phyloP scores from a whole-genome alignment of 306 rosid species.

The Cucurbita argyrosperma region DNA sequence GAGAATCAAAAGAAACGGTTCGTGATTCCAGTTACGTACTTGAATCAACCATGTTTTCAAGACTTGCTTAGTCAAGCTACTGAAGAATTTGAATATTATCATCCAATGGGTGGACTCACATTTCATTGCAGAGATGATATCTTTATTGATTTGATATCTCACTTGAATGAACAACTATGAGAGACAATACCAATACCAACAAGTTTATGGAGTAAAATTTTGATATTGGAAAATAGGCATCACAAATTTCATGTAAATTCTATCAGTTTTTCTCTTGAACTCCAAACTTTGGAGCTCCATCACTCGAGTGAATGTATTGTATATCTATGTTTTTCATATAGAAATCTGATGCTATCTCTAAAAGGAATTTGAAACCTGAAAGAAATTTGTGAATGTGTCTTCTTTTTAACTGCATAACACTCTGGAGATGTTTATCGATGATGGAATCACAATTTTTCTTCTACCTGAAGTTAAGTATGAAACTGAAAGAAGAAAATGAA shows the following conservation, averaged over 20 bases:
- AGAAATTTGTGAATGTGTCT: too few species aligned
- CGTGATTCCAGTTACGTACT: constrained; percentile 21
- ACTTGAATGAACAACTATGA: not conserved
- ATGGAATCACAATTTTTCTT: not conserved
- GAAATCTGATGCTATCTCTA: not conserved
- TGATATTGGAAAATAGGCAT: not conserved
- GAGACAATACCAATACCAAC: not conserved
- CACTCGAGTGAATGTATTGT: not conserved
- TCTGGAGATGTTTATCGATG: too few species aligned
- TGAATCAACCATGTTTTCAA: constrained; percentile 28
- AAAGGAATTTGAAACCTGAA: not conserved
- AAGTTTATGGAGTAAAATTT: not conserved
- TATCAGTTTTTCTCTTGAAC: not conserved
- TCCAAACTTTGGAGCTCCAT: not conserved
- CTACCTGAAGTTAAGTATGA: not conserved
- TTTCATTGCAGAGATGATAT: not conserved
- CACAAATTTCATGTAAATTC: too few species aligned
- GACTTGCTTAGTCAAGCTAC: constrained; percentile 14
- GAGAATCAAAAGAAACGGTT: constrained; percentile 22
- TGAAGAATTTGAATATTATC: constrained; percentile 27
- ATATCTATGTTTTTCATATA: not conserved
- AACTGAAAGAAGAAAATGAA: not conserved
- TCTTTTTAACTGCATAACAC: too few species aligned
- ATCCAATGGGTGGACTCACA: not conserved
- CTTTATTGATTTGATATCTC: constrained; percentile 4